Evolutionary conservation across 768 basidiomycete genomes (phyloP).

Genomic region (Austroboletus eburneus): DNA sequence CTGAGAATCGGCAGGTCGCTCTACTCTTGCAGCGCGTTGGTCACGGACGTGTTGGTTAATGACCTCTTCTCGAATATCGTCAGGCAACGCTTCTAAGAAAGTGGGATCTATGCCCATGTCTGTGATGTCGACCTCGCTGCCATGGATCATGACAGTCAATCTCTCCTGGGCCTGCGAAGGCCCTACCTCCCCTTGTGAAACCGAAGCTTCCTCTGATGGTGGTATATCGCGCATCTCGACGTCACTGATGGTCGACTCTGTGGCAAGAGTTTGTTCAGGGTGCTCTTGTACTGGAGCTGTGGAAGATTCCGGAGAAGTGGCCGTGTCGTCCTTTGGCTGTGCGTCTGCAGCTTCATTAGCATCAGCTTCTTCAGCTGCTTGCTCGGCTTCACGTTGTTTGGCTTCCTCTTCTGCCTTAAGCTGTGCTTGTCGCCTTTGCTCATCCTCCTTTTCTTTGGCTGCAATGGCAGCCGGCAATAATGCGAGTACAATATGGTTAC

Average conservation of each 20-base stretch:
- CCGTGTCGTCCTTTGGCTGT: constrained; percentile 12
- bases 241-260: constrained; percentile 38
- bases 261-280: constrained; percentile 15
- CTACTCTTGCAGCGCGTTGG: constrained; percentile 71
- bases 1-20: constrained; percentile 75
- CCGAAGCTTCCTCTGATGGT: constrained; percentile 15
- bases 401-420: constrained; percentile 49
- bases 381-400: constrained; percentile 37
- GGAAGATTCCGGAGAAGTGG: constrained; percentile 11
- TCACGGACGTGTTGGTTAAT: constrained; percentile 96
- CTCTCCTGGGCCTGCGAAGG: constrained; percentile 50
- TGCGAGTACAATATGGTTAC: constrained; percentile 66
- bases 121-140: constrained; percentile 92
- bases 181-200: constrained; percentile 20
- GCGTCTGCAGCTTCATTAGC: constrained; percentile 29
- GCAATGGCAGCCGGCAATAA: constrained; percentile 77
- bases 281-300: constrained; percentile 9
- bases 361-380: constrained; percentile 30
- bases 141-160: constrained; percentile 87
- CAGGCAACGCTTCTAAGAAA: constrained; percentile 95
- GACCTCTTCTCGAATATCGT: constrained; percentile 98
- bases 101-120: constrained; percentile 98
- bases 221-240: constrained; percentile 48
- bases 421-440: constrained; percentile 41
- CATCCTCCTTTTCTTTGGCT: constrained; percentile 43